Conservation (phyloP, 2,329 filamentous ascomycete species). For the Colletotrichum tropicicola region DNA sequence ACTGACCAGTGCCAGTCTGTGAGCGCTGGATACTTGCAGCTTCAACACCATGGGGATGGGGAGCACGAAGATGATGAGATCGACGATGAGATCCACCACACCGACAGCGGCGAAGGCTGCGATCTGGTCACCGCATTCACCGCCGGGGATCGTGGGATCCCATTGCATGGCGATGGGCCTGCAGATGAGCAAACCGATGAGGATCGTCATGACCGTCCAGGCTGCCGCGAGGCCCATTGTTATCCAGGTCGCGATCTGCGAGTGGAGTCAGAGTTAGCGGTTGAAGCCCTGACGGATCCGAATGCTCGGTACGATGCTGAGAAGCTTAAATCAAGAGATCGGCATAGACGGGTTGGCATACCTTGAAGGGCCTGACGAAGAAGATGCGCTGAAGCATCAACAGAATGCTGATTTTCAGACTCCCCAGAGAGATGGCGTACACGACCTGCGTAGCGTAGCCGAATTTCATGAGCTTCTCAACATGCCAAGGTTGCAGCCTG, state of each 20-base stretch:
- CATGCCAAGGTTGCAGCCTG: slow-evolving; percentile 21
- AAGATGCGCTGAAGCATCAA: slow-evolving; percentile 35
- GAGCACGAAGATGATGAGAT: slow-evolving; percentile 70
- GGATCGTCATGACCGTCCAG: slow-evolving; percentile 34
- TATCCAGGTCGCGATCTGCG: slow-evolving; percentile 18
- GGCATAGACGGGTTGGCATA: neutral
- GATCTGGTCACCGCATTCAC: slow-evolving; percentile 43
- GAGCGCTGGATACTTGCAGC: slow-evolving; percentile 54
- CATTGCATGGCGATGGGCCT: slow-evolving; percentile 30
- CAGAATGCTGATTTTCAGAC: slow-evolving; percentile 33
- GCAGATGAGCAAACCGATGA: slow-evolving; percentile 31
- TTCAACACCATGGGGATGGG: slow-evolving; percentile 70
- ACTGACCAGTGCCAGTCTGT: slow-evolving; percentile 39
- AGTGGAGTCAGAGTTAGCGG: neutral
- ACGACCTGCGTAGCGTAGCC: slow-evolving; percentile 31
- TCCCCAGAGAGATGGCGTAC: slow-evolving; percentile 31
- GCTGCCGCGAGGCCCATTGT: slow-evolving; percentile 26
- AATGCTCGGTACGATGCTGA: too few species aligned
- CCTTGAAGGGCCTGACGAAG: slow-evolving; percentile 24
- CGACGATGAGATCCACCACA: slow-evolving; percentile 63
- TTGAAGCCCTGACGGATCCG: neutral
- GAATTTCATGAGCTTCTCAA: slow-evolving; percentile 24
- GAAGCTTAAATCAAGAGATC: neutral
- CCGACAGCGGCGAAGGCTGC: slow-evolving; percentile 39
- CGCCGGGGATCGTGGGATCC: slow-evolving; percentile 32